A percentile compares a stretch with the other conserved stretches of the same genome.
Evolutionary conservation across 148 eudicot genomes (phyloP).

Genomic region (Gaultheria prostrata): DNA sequence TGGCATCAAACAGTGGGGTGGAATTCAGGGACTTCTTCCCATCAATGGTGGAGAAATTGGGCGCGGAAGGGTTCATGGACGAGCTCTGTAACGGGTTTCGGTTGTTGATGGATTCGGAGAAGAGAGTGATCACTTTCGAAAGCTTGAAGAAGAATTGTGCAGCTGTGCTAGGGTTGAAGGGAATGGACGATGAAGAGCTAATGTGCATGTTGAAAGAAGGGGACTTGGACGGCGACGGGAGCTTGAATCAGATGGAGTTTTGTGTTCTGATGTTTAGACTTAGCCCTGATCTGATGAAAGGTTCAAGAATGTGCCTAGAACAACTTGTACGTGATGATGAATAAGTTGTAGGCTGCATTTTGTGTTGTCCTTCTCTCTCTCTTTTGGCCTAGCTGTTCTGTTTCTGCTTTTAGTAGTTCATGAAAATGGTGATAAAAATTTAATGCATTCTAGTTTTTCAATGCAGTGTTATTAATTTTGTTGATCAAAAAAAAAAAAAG

Average conservation of each 20-base stretch:
- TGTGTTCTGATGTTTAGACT: constrained; percentile 71
- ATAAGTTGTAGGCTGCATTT: neutral
- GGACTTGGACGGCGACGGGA: constrained; percentile 62
- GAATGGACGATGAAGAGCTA: constrained; percentile 44
- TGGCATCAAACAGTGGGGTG: constrained; percentile 11
- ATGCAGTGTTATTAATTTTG: no score
- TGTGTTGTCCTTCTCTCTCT: no score
- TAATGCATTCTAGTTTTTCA: no score
- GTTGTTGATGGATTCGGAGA: constrained; percentile 44
- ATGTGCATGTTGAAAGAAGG: constrained; percentile 54
- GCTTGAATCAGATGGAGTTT: constrained; percentile 63
- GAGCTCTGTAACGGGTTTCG: constrained; percentile 59
- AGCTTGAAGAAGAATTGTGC: constrained; percentile 48
- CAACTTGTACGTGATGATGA: constrained; percentile 13
- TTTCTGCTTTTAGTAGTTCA: no score
- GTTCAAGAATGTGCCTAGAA: constrained; percentile 38
- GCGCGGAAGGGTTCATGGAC: constrained; percentile 55
- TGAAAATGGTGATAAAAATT: no score
- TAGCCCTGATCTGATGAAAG: constrained; percentile 56
- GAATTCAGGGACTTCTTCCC: constrained; percentile 41
- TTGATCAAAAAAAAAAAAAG: no score
- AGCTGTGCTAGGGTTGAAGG: constrained; percentile 39
- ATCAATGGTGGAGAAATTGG: constrained; percentile 51
- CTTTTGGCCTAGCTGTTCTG: no score
- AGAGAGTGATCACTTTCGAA: constrained; percentile 56